Evolutionary conservation across 139 green algal genomes (phyloP).

Genomic region (Pseudopediastrum boryanum): DNA sequence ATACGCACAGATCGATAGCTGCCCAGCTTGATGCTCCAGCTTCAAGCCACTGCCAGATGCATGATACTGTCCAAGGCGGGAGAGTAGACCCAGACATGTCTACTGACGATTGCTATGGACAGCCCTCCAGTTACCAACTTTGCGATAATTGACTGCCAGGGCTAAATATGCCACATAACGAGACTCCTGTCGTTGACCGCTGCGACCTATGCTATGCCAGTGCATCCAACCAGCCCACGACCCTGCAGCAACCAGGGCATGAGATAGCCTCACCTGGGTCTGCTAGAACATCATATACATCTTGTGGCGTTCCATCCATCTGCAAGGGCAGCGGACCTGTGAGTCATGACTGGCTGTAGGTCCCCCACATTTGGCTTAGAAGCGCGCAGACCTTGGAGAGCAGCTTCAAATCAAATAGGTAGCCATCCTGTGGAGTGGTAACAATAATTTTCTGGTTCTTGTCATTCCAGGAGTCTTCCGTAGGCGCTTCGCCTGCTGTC

Average conservation of each 20-base stretch:
- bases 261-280: conserved; percentile 14
- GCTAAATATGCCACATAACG: no score
- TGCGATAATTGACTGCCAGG: no score
- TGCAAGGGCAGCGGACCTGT: background rate
- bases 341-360: background rate
- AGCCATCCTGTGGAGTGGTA: conserved; percentile 6
- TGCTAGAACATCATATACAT: conserved; percentile 29
- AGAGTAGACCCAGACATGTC: no score
- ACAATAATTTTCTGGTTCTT: conserved; percentile 32
- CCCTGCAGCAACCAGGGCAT: background rate
- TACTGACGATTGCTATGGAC: no score
- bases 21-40: no score
- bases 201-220: no score
- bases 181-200: no score
- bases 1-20: no score
- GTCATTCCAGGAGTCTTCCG: conserved; percentile 28
- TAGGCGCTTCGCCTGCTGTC: conserved; percentile 1
- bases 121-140: no score
- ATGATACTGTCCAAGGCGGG: no score
- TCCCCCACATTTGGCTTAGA: background rate
- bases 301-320: conserved; percentile 25
- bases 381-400: conserved; percentile 12
- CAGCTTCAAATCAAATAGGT: conserved; percentile 34
- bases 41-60: no score
- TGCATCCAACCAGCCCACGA: background rate